Percentiles rank a stretch among this genome's conserved stretches.
Conservation (phyloP, 169 alveolate species). For the Theileria luwenshuni region DNA sequence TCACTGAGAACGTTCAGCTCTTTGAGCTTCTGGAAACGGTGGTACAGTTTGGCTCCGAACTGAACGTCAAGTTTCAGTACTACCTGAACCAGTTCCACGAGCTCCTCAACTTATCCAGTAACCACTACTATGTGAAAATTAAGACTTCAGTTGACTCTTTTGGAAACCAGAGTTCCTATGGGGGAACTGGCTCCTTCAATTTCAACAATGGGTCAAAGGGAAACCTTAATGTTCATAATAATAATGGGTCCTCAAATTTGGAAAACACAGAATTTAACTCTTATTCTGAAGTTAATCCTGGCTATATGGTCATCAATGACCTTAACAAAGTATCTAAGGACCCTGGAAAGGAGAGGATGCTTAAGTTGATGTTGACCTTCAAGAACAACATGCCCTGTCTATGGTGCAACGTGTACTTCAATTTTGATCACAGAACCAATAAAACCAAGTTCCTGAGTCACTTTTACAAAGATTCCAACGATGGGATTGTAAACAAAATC, state of each 20-base stretch:
- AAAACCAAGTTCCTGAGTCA: neutral
- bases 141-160: too few relatives aligned
- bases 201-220: too few relatives aligned
- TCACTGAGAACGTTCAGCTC: conserved; percentile 9
- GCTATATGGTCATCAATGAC: neutral
- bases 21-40: neutral
- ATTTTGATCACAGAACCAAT: neutral
- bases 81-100: conserved; percentile 7
- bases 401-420: conserved; percentile 14
- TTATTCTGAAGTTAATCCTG: neutral
- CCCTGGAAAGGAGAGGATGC: neutral
- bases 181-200: too few relatives aligned
- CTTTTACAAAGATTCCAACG: neutral
- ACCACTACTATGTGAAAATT: neutral
- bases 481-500: neutral
- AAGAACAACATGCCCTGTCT: conserved; percentile 18
- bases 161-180: neutral
- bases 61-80: neutral
- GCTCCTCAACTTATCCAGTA: neutral
- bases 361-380: conserved; percentile 13
- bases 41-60: neutral
- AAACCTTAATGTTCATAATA: too few relatives aligned
- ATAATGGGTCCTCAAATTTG: too few relatives aligned
- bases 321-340: neutral
- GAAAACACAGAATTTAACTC: neutral